phyloP scores from a whole-genome alignment of 1,284 basidiomycete genomes.

The Anthracocystis walkeri region DNA sequence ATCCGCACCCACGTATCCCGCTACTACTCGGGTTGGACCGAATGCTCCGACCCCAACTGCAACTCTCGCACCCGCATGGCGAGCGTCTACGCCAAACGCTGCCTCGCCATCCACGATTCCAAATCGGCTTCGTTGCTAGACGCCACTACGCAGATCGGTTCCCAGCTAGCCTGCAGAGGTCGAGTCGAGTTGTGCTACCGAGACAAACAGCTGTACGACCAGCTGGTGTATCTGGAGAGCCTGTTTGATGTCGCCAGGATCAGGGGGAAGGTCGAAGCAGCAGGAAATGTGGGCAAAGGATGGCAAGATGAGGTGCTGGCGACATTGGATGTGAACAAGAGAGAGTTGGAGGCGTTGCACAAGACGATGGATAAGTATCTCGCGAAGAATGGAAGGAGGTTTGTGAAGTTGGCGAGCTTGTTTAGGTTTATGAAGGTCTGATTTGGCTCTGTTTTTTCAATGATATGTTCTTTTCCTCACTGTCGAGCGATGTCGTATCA shows the following conservation, averaged over 20 bases:
- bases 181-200: slow-evolving; percentile 45
- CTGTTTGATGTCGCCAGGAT: slow-evolving; percentile 56
- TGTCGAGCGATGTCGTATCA: neutral
- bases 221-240: slow-evolving; percentile 62
- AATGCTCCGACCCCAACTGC: slow-evolving; percentile 89
- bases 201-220: slow-evolving; percentile 67
- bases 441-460: slow-evolving; percentile 1
- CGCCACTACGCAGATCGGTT: slow-evolving; percentile 13
- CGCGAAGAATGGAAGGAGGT: slow-evolving; percentile 61
- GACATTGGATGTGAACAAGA: slow-evolving; percentile 38
- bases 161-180: slow-evolving; percentile 52
- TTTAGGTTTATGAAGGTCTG: slow-evolving; percentile 64
- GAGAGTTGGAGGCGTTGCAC: slow-evolving; percentile 33
- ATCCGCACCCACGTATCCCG: slow-evolving; percentile 81
- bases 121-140: slow-evolving; percentile 30
- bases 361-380: slow-evolving; percentile 60
- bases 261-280: slow-evolving; percentile 11
- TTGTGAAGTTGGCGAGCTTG: slow-evolving; percentile 61
- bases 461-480: neutral
- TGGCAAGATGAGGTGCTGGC: slow-evolving; percentile 47
- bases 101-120: slow-evolving; percentile 53
- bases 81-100: slow-evolving; percentile 83
- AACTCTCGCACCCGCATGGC: slow-evolving; percentile 86
- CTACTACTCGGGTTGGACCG: slow-evolving; percentile 90
- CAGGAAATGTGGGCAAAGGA: slow-evolving; percentile 9